A percentile compares a stretch with the other conserved stretches of the same genome.
Evolutionary conservation across 1,284 basidiomycete species (phyloP).

Genomic region (Termitomyces sp.): DNA sequence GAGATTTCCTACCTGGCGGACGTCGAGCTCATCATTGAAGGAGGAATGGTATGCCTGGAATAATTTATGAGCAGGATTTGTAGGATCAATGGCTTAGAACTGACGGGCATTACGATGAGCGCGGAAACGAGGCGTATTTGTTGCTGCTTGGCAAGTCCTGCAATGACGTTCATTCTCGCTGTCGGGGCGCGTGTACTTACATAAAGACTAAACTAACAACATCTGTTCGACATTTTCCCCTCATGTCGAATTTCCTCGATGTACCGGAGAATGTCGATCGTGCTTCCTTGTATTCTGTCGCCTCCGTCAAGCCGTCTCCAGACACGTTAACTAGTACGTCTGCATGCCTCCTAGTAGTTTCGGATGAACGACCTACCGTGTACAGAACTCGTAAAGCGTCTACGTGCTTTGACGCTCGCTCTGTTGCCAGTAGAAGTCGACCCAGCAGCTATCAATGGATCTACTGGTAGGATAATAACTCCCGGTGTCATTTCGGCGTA

Average conservation of each 20-base stretch:
- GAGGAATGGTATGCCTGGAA: conserved; percentile 92
- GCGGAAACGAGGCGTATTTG: conserved; percentile 16
- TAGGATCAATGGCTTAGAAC: conserved; percentile 20
- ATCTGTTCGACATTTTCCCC: background rate
- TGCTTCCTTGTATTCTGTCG: conserved; percentile 39
- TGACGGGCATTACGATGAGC: conserved; percentile 50
- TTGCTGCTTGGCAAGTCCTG: conserved; percentile 20
- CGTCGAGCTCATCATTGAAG: conserved; percentile 84
- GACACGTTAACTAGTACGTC: conserved; percentile 66
- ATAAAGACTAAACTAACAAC: background rate
- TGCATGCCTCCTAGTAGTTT: background rate
- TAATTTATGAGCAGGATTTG: conserved; percentile 5
- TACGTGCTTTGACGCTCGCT: conserved; percentile 71
- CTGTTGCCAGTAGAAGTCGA: conserved; percentile 83
- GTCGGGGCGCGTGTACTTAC: background rate
- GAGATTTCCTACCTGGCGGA: conserved; percentile 86
- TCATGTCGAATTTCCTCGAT: conserved; percentile 30
- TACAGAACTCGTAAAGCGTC: conserved; percentile 73
- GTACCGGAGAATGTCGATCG: conserved; percentile 39
- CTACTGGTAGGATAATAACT: conserved; percentile 70
- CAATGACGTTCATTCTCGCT: conserved; percentile 14
- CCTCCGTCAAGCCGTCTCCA: conserved; percentile 54
- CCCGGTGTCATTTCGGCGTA: conserved; percentile 64
- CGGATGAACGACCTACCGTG: background rate
- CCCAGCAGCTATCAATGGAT: conserved; percentile 49